phyloP scores from a whole-genome alignment of 2,329 filamentous ascomycete species.

The Colletotrichum musicola region DNA sequence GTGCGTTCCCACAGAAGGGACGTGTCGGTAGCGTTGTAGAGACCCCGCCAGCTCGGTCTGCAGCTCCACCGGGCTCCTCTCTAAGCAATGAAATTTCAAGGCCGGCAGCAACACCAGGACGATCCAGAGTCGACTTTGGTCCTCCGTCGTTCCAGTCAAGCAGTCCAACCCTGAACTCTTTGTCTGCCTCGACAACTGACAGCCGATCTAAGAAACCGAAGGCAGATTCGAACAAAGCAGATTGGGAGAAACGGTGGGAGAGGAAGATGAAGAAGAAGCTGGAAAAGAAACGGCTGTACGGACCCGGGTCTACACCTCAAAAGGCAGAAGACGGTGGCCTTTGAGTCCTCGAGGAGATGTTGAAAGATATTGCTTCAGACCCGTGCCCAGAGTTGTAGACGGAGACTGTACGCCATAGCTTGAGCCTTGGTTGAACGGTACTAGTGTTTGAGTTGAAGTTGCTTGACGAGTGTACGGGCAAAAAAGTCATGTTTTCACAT shows the following conservation, averaged over 20 bases:
- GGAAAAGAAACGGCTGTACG: constrained; percentile 18
- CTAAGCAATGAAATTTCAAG: constrained; percentile 4
- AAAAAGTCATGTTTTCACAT: neutral
- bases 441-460: neutral
- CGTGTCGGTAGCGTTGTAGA: neutral
- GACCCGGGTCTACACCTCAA: neutral
- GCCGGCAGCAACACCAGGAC: neutral
- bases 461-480: neutral
- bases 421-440: neutral
- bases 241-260: neutral
- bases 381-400: no score
- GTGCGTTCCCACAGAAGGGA: neutral
- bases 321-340: neutral
- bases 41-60: constrained; percentile 8
- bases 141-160: constrained; percentile 8
- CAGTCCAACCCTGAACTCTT: neutral
- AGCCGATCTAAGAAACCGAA: constrained; percentile 35
- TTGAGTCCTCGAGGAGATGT: neutral
- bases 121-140: constrained; percentile 11
- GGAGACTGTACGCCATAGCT: no score
- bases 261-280: constrained; percentile 19
- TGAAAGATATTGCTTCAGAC: no score
- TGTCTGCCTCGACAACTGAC: constrained; percentile 15
- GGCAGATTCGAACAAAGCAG: constrained; percentile 13
- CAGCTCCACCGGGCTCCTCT: neutral